Evolutionary conservation across 2,329 filamentous ascomycete species (phyloP).

Genomic region (Botrytis paeoniae): DNA sequence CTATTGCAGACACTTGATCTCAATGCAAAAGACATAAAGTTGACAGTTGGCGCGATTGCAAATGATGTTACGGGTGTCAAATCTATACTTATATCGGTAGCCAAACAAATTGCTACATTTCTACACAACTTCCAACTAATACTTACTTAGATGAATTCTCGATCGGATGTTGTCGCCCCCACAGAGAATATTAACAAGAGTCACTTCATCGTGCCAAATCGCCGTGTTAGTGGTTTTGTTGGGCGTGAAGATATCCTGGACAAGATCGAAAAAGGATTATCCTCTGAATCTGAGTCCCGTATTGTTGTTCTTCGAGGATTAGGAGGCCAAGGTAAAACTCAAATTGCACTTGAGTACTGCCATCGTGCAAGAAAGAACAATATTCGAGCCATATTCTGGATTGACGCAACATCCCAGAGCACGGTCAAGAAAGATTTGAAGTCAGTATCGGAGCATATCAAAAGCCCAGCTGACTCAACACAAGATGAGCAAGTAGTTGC

Average conservation of each 20-base stretch:
- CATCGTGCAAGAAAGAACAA: constrained; percentile 19
- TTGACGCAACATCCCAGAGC: constrained; percentile 25
- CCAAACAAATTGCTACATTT: not conserved
- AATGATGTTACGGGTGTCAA: not conserved
- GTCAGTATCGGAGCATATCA: constrained; percentile 21
- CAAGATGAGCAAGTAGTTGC: not conserved
- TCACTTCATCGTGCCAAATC: constrained; percentile 22
- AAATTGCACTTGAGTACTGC: constrained; percentile 30
- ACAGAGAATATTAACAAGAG: not conserved
- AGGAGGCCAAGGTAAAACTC: constrained; percentile 32
- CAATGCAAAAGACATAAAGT: not conserved
- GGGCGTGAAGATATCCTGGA: constrained; percentile 26
- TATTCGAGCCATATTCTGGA: constrained; percentile 24
- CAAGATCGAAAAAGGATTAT: constrained; percentile 22
- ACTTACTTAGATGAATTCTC: not conserved
- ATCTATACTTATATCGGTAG: not conserved
- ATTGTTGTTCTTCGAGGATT: constrained; percentile 27
- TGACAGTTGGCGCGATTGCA: not conserved
- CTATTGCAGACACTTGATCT: not conserved
- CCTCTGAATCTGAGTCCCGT: constrained; percentile 5
- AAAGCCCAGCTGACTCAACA: constrained; percentile 1
- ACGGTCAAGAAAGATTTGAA: constrained; percentile 24
- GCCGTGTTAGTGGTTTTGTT: constrained; percentile 23
- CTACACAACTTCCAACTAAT: not conserved
- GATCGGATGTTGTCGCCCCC: too few relatives aligned